Conservation (phyloP, 257 asterid genomes). For the Solanum sejunctum region DNA sequence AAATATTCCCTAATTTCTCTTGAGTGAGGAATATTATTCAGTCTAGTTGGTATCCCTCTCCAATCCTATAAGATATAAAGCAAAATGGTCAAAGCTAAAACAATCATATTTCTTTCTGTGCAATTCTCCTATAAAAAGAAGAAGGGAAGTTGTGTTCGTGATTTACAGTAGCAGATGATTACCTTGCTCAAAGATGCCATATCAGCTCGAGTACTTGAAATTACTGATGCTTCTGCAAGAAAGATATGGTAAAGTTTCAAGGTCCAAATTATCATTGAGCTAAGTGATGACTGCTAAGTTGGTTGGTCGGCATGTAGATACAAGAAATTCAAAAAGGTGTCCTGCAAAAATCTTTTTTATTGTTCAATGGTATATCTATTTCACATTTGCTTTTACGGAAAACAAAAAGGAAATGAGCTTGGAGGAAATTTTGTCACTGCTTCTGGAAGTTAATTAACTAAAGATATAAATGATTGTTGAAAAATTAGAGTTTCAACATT, state of each 20-base stretch:
- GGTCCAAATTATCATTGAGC: background rate
- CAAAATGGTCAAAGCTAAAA: background rate
- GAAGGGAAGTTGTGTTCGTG: background rate
- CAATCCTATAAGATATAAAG: conserved; percentile 46
- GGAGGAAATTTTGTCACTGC: background rate
- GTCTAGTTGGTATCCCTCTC: conserved; percentile 93
- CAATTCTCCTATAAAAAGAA: background rate
- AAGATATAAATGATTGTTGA: background rate
- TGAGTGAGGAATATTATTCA: conserved; percentile 93
- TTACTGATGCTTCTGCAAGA: conserved; percentile 27
- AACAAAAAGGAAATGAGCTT: background rate
- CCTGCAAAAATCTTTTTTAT: background rate
- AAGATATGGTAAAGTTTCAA: conserved; percentile 14
- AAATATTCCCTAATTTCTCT: conserved; percentile 89
- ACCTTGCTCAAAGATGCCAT: conserved; percentile 42
- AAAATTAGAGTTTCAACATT: background rate
- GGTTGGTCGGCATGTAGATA: background rate
- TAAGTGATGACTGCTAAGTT: background rate
- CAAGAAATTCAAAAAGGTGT: background rate
- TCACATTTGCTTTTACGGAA: background rate
- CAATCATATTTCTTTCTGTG: background rate
- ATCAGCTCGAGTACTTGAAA: conserved; percentile 12
- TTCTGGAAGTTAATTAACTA: background rate
- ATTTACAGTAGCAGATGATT: background rate
- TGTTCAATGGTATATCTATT: background rate